Conservation (phyloP, 331 rosid genomes). For the Spiraea crenata region DNA sequence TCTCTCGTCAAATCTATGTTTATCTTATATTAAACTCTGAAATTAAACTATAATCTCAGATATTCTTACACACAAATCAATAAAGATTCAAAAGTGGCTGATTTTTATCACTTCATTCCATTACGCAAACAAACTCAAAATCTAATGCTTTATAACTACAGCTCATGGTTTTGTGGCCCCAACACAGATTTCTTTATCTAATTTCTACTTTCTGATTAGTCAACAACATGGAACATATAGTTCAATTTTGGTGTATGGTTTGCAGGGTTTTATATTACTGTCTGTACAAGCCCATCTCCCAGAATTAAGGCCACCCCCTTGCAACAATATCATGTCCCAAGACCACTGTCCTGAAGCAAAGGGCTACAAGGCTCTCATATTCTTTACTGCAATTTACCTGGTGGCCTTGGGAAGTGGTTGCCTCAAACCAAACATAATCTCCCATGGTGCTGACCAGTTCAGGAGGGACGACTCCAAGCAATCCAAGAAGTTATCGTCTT, state of each 20-base stretch:
- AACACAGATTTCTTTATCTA: not conserved
- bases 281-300: slow-evolving; percentile 59
- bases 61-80: not conserved
- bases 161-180: slow-evolving; percentile 3
- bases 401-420: slow-evolving; percentile 75
- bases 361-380: slow-evolving; percentile 46
- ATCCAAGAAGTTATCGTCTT: slow-evolving; percentile 47
- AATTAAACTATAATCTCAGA: not conserved
- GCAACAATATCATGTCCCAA: slow-evolving; percentile 28
- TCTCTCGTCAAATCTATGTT: slow-evolving; percentile 20
- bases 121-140: not conserved
- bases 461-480: slow-evolving; percentile 37
- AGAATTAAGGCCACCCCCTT: slow-evolving; percentile 43
- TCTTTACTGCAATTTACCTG: slow-evolving; percentile 50
- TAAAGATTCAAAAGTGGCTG: not conserved
- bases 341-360: slow-evolving; percentile 41
- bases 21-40: slow-evolving; percentile 3
- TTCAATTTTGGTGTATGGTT: not conserved
- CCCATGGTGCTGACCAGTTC: slow-evolving; percentile 73
- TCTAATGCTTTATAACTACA: not conserved
- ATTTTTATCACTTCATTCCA: not conserved
- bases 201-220: not conserved
- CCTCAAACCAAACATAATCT: slow-evolving; percentile 59
- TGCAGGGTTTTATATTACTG: slow-evolving; percentile 57
- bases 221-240: not conserved